Base-by-base conservation (phyloP, 345 rosid genomes). In the Ailanthus altissimus region DNA sequence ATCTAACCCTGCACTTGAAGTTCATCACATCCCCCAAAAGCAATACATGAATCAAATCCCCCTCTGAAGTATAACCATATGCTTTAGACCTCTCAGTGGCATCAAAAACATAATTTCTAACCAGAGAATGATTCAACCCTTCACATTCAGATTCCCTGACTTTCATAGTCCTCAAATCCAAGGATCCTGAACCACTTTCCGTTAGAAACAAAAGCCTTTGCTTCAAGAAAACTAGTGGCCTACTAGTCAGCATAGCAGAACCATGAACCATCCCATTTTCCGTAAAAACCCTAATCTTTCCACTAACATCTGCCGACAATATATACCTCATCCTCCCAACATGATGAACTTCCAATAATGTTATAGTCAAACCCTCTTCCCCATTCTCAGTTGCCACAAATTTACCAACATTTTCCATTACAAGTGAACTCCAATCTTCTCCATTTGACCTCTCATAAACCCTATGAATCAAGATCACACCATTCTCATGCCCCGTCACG, bases 191-290 rank as follows among this genome's bases (percentile, higher is more conserved):
- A 76, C 99, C 98, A 16, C 81, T 86, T 78, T 93, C 94, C 0
- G 97, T 93, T 79, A 96, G 88, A 84, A 96, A 96, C 89, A 96
- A 83, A 76, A 92, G 88, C 84, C 97, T 93, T 77, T 94, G 99
- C 85, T 92, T 93, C 85, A 92, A 83, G 84, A 96, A 93, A 8
- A 86, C 94, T 6, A 96, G 88, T 15, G 97, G 97, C 84, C 84
- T 88, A 69, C 95, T 89, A 0, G 65, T 20, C 9, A 94, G 94
- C 67, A 71, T 73, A 16, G 82, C 94, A 5, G 97, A 89, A 2
- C 99, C 98, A 75, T 96, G 81, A 60, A 92, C 53, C 10, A 90
- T 81, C 47, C 99, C 93, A 36, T 90, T 85, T 76, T 92, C 95
- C 25, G 84, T 90, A 66, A 85, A 90, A 73, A 92, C 97, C 60